Base-by-base conservation (phyloP, 441 rosid genomes). In the Theobroma grandiflorum region DNA sequence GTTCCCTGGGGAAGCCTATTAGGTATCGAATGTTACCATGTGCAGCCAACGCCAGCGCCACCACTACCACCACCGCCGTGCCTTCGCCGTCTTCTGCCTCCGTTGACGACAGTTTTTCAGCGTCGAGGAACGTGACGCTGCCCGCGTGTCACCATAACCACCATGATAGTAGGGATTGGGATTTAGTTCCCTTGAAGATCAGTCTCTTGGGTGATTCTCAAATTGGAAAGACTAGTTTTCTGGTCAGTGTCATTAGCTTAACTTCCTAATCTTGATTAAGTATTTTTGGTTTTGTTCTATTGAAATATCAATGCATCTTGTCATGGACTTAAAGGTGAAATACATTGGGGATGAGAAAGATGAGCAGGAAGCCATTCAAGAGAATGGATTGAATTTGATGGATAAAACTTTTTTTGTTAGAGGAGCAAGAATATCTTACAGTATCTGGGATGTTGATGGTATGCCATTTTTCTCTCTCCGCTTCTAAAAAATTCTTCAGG, bases 391-490 rank as follows among this genome's bases (percentile, higher is more conserved):
- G 47, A 92, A 84, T 78, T 68, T 84, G 82, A 90, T 88, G 87
- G 95, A 89, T 66, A 96, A 96, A 84, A 93, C 91, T 2, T 86
- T 93, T 33, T 57, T 74, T 58, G 92, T 96, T 58, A 80, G 82
- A 79, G 98, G 92, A 20, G 98, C 97, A 4, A 90, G 94, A 1
- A 92, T 96, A 79, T 90, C 93, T 47, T 93, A 91, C 76, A 88
- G 92, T 50, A 90, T 94, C 16, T 96, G 99, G 98, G 97, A 96
- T 78, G 87, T 93, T 11, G 85, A 88, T 85, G 97, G 99, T 95
- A 77, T 47, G 38, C 37, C 47, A 8, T 38, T 16, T 33, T 49
- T 9, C 26, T 72, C 3, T 26, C 4, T 18, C 43, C 4, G 2
- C 22, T 8, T 72, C 2, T 67, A 0, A 1, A 31, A 4, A 47